Evolutionary conservation across 2,329 filamentous ascomycete species (phyloP).

Genomic region (Botryotinia globosa): DNA sequence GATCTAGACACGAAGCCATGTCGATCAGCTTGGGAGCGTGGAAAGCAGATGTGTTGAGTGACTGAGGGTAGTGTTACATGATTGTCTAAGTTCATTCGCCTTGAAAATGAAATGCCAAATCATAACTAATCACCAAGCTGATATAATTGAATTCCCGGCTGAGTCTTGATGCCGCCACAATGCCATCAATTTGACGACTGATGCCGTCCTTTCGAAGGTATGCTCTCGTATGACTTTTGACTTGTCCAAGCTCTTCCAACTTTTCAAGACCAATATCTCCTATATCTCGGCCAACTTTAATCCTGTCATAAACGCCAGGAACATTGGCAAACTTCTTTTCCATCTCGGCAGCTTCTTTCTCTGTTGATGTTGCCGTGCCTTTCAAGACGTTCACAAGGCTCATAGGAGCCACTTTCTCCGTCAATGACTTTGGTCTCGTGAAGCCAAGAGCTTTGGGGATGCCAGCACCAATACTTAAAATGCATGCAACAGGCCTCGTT

Average conservation of each 20-base stretch:
- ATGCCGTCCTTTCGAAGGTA: not conserved
- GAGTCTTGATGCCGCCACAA: not conserved
- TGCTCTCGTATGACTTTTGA: not conserved
- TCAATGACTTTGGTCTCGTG: not conserved
- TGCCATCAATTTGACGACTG: not conserved
- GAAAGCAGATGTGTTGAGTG: not conserved
- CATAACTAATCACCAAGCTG: not conserved
- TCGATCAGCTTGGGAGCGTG: not conserved
- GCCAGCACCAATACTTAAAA: not conserved
- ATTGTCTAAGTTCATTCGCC: not conserved
- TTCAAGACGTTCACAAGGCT: not conserved
- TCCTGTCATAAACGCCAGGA: not conserved
- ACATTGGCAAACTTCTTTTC: not conserved
- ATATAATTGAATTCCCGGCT: not conserved
- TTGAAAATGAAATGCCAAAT: not conserved
- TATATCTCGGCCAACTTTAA: not conserved
- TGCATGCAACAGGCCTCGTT: not conserved
- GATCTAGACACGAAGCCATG: not conserved
- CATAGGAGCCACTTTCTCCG: not conserved
- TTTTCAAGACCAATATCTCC: not conserved
- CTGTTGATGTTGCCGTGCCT: not conserved
- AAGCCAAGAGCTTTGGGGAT: not conserved
- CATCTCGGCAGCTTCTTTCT: not conserved
- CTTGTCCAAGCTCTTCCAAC: not conserved
- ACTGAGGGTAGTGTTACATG: not conserved